Conservation (phyloP, 768 basidiomycete species). For the Tephrocybe sp. region DNA sequence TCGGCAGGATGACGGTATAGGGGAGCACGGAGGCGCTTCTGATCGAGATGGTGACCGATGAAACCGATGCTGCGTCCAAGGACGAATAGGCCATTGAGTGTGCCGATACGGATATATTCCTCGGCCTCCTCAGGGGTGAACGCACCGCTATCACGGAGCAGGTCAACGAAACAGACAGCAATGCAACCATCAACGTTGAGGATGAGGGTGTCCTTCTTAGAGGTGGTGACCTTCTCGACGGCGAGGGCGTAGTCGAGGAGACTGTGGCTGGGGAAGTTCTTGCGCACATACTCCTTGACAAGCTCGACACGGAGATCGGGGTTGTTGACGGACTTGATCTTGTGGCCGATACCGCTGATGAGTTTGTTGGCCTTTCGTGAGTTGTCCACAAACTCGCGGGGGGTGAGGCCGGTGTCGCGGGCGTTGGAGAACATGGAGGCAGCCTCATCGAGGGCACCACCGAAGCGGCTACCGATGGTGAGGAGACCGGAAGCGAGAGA, state of each 20-base stretch:
- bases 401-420: slow-evolving; percentile 87
- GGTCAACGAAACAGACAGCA: slow-evolving; percentile 94
- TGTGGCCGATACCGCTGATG: slow-evolving; percentile 98
- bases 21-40: slow-evolving; percentile 91
- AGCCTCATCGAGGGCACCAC: slow-evolving; percentile 98
- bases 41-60: slow-evolving; percentile 95
- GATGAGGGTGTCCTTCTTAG: slow-evolving; percentile 98
- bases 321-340: slow-evolving; percentile 99
- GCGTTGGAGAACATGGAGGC: slow-evolving; percentile 94
- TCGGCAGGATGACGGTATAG: slow-evolving; percentile 95
- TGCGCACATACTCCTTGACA: slow-evolving; percentile 92
- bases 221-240: slow-evolving; percentile 95
- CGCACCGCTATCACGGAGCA: slow-evolving; percentile 88
- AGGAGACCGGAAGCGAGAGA: slow-evolving; percentile 94
- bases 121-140: slow-evolving; percentile 96
- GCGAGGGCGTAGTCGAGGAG: slow-evolving; percentile 94
- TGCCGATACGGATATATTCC: slow-evolving; percentile 97
- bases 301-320: slow-evolving; percentile 91
- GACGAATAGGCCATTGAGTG: slow-evolving; percentile 95
- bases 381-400: slow-evolving; percentile 97
- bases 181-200: slow-evolving; percentile 97
- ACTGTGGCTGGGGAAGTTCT: slow-evolving; percentile 94
- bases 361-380: slow-evolving; percentile 93
- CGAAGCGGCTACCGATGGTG: slow-evolving; percentile 97
- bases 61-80: slow-evolving; percentile 97